These are phyloP conservation scores for Ogataea naganishii DNA, from an alignment of 805 yeast species.

Conservation along the genomic window DNA sequence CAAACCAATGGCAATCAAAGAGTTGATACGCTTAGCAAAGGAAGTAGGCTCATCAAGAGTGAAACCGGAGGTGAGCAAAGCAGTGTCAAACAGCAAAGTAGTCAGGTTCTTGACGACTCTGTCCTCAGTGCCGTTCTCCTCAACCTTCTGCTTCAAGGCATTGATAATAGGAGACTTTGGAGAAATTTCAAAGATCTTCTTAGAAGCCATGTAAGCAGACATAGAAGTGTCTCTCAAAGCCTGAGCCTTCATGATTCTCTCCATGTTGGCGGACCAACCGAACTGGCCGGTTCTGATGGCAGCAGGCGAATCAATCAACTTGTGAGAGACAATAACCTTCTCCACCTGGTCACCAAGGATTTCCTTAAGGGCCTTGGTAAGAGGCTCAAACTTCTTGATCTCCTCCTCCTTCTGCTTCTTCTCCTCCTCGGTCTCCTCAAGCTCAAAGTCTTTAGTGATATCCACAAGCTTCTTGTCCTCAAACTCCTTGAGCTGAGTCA, in stretches of 20 bases:
- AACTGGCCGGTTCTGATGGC: conserved; percentile 99
- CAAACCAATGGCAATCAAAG: conserved; percentile 95
- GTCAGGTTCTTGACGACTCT: conserved; percentile 98
- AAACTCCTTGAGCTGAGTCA: conserved; percentile 98
- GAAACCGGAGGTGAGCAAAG: conserved; percentile 97
- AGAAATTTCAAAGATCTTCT: conserved; percentile 98
- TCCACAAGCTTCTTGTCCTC: conserved; percentile 99
- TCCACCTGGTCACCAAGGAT: conserved; percentile 97
- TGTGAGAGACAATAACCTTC: conserved; percentile 97
- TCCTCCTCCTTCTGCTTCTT: conserved; percentile 91
- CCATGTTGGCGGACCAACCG: conserved; percentile 99
- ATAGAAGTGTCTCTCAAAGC: conserved; percentile 97
- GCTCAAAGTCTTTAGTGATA: conserved; percentile 97
- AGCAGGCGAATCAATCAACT: conserved; percentile 97
- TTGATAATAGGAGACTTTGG: conserved; percentile 92
- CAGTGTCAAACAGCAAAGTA: conserved; percentile 93
- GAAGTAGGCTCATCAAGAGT: conserved; percentile 97
- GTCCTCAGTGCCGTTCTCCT: conserved; percentile 95
- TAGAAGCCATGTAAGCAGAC: conserved; percentile 99
- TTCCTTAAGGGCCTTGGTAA: conserved; percentile 94
- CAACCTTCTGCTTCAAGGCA: conserved; percentile 95
- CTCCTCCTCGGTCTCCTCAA: conserved; percentile 98
- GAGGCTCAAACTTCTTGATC: conserved; percentile 82
- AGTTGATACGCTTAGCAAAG: conserved; percentile 95
- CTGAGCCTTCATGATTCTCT: conserved; percentile 99